Evolutionary conservation across 441 rosid genomes (phyloP), one percentile per base, ranked within the genome.

Genomic region (Omphalea diandra): DNA sequence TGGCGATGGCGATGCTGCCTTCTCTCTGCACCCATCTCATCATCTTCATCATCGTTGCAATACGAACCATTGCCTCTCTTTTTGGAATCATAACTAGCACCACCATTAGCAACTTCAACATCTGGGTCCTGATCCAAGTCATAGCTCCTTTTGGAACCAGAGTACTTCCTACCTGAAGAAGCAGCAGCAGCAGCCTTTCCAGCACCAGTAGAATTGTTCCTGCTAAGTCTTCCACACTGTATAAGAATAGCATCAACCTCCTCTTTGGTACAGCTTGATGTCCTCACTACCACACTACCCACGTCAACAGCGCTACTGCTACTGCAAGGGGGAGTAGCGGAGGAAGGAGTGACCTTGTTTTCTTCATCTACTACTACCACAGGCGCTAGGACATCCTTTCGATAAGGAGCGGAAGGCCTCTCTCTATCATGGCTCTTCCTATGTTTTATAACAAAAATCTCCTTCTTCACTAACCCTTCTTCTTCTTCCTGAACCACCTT

Each of bases 171-270:
- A 6, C 85, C 77, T 3, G 85, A 71, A 36, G 84, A 69, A 17
- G 83, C 71, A n/a, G n/a, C n/a, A n/a, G n/a, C n/a, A n/a, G n/a
- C n/a, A 0, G 68, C 60, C 72, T 84, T 84, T 0, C 80, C 77
- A 1, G 82, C n/a, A n/a, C n/a, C n/a, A 76, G 1, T n/a, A n/a
- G 96, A 86, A 74, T 86, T 90, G 77, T 77, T 87, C 55, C 87
- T 70, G 75, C 97, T 91, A 20, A 94, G 86, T 79, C 90, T 84
- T 31, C 98, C 97, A 58, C 98, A 94, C 32, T 94, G 97, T 29
- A 91, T 90, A 24, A 94, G 87, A 79, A 91, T 90, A 49, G 97
- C 97, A 52, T 94, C 97, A 44, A 94, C 95, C 71, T 91, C 97
- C 68, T 91, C 97, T 38, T 88, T 84, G 2, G 84, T 83, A 73